Conservation (phyloP, 2,329 filamentous ascomycete species). For the Hypoxylon sp. region DNA sequence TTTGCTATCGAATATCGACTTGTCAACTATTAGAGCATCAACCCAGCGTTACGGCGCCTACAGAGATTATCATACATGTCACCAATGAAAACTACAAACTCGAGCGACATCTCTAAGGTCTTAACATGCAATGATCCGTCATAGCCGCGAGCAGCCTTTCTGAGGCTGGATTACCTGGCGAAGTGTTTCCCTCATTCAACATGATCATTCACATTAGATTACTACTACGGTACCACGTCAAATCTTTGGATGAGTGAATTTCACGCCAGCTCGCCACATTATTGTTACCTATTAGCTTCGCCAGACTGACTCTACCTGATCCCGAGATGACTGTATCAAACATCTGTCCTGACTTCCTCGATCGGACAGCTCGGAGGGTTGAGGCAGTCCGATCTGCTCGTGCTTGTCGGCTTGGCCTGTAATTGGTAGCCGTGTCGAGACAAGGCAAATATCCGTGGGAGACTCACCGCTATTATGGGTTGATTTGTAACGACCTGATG, state of each 20-base stretch:
- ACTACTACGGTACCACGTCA: conserved; percentile 33
- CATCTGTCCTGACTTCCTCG: background rate
- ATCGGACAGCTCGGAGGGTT: background rate
- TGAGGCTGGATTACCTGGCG: conserved; percentile 30
- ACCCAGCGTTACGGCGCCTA: conserved; percentile 29
- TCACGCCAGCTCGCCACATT: conserved; percentile 21
- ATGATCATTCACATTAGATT: conserved; percentile 29
- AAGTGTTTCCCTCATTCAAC: conserved; percentile 32
- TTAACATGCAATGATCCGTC: conserved; percentile 24
- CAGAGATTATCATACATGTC: conserved; percentile 4
- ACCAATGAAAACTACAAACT: conserved; percentile 17
- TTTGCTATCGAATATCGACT: no score
- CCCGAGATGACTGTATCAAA: conserved; percentile 19
- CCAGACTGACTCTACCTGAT: conserved; percentile 14
- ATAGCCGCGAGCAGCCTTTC: conserved; percentile 19
- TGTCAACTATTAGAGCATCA: no score
- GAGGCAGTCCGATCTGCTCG: conserved; percentile 14
- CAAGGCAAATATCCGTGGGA: conserved; percentile 13
- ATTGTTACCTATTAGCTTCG: conserved; percentile 23
- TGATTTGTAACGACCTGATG: conserved; percentile 23
- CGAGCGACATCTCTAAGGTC: conserved; percentile 11
- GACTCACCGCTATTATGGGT: conserved; percentile 26
- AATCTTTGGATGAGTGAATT: conserved; percentile 19
- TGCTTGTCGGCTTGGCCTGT: conserved; percentile 4
- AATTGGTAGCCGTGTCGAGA: conserved; percentile 10